Evolutionary conservation across 2,329 filamentous ascomycete genomes (phyloP), one percentile per base, ranked within the genome.

Genomic region (Calonectria henricotiae): DNA sequence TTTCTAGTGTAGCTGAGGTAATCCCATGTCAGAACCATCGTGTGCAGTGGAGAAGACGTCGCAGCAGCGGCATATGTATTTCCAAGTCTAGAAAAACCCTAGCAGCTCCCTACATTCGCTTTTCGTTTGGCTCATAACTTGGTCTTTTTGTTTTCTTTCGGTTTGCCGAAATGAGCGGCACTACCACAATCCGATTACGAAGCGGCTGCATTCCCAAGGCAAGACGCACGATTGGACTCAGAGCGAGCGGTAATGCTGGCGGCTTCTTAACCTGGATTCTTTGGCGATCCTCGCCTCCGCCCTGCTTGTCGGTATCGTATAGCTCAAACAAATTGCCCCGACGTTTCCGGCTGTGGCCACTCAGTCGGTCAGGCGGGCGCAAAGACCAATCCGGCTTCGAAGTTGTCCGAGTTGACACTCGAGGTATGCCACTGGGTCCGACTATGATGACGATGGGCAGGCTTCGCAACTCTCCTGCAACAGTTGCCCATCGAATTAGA

Each of bases 281-380:
- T 51, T 46, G 68, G 32, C 15, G 58, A 47, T 61, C 70, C 68
- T 75, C 63, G 51, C 46, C 69, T 71, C 54, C 32, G 6, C 54
- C 60, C 54, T 25, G 47, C 44, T 60, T 67, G 61, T 47, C 58
- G 60, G 65, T 71, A 69, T 72, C 70, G 62, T 66, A 65, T 51
- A 44, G 39, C 51, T 32, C 54, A 49, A 23, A 47, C 70, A 65
- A 6, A 30, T 37, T 55, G 41, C 64, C 68, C 75, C 75, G 75
- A 77, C 71, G 71, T 69, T 77, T 77, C 75, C 75, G 75, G 75
- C 65, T 58, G 41, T 51, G 61, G 46, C 71, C 60, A 65, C 63
- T 27, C 46, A 49, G 35, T 54, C 49, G 49, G 62, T 49, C 63
- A 55, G 39, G 54, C 43, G 67, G 62, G 61, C 35, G 51, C 46